Base-by-base conservation (phyloP, 148 eudicot species). In the Spergularia marina region DNA sequence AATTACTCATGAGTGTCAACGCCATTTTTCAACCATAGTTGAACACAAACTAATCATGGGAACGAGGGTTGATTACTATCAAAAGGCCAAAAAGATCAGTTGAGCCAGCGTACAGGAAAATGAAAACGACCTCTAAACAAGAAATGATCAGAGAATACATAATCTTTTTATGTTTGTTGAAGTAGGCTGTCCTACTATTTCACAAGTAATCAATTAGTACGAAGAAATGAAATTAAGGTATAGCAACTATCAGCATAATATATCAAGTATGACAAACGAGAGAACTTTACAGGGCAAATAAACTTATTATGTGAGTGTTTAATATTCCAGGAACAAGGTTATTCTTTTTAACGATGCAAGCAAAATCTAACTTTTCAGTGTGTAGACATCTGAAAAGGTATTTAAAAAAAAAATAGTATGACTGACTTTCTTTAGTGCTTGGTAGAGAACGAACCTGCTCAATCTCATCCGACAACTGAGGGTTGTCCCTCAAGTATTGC, bases 401-500 rank as follows among this genome's bases (percentile, higher is more conserved):
- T 30, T 30, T 23, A 23, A 72, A 23, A 53, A 4, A 62, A 30
- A 17, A 53, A 21, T 20, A 44, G 49, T 44, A 44, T 0, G 49
- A 44, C 7, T 0, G 9, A 44, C 10, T 9, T 6, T 16, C 21
- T 20, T 13, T 20, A 21, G n/a, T 40, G 25, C 70, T 30, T 62
- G 34, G 4, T 12, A 68, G 74, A 56, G 21, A 18, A 62, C 86
- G 73, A 78, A 91, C 98, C 97, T 94, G 92, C 80, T 94, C 98
- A 72, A 94, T 91, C 76, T 94, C 97, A 71, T 82, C 85, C n/a
- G 85, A 84, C 54, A 94, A 68, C 62, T 64, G 89, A 67, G 93
- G 91, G 74, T 90, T 91, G 71, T 91, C 98, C 84, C 86, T 88
- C 86, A 94, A 83, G 84, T 78, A 91, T 76, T 91, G 95, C 82